Conservation (phyloP, 2,329 filamentous ascomycete genomes). For the Leptosphaerulina australis region DNA sequence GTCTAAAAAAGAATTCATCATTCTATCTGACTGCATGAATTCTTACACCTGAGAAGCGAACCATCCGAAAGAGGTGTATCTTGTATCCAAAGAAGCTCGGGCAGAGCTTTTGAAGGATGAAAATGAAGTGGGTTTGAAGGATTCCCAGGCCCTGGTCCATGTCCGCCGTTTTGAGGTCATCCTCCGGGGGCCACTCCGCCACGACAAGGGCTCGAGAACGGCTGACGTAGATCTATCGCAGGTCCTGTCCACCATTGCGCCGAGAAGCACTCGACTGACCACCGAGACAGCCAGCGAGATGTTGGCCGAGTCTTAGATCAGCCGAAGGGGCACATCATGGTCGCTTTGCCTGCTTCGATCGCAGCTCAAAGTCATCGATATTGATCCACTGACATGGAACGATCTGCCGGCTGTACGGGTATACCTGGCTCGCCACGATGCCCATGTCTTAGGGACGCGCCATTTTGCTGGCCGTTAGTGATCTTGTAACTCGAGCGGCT, state of each 20-base stretch:
- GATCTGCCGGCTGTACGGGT: constrained; percentile 30
- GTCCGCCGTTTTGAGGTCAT: constrained; percentile 40
- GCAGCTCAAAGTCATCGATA: constrained; percentile 8
- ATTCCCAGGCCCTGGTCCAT: constrained; percentile 32
- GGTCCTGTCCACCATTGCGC: constrained; percentile 31
- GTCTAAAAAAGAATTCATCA: not conserved
- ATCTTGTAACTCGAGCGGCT: constrained; percentile 15
- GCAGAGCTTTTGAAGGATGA: constrained; percentile 17
- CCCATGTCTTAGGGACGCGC: constrained; percentile 16
- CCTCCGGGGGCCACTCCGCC: constrained; percentile 40
- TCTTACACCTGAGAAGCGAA: not conserved
- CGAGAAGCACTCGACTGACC: constrained; percentile 39
- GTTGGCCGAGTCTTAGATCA: constrained; percentile 46
- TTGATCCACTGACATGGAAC: constrained; percentile 19
- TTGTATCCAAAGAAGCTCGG: constrained; percentile 17
- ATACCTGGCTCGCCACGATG: constrained; percentile 24
- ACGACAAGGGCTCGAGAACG: constrained; percentile 38
- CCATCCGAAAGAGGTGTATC: not conserved
- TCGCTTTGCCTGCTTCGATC: constrained; percentile 23
- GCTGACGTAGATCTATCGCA: constrained; percentile 46
- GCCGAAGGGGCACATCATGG: constrained; percentile 34
- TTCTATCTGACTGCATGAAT: not conserved
- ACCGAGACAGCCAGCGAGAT: constrained; percentile 28
- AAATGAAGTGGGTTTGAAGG: constrained; percentile 21
- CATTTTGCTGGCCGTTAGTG: constrained; percentile 6